Evolutionary conservation across 2,329 filamentous ascomycete species (phyloP), one percentile per base, ranked within the genome.

Genomic region (Diplodia mutila): DNA sequence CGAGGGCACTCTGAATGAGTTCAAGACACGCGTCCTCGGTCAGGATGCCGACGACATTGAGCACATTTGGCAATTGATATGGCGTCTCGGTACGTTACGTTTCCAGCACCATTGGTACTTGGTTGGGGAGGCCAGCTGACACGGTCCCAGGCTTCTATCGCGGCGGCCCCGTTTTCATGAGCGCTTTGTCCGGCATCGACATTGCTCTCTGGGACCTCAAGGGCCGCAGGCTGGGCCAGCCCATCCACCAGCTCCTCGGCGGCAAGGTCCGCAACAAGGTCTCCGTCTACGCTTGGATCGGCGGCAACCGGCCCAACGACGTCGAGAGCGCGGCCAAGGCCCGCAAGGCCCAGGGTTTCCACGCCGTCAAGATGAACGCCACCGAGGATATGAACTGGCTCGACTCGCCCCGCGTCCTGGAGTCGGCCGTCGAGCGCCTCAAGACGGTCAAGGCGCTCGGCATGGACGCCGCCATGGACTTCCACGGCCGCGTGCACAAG

Each of bases 131-230:
- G 46, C n/a, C 23, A 52, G 39, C 42, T 61, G 34, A 61, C 46
- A 14, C 9, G 7, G 29, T 29, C 6, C 75, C 75, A 51, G 87
- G 87, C 0, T 94, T 94, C 77, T 94, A 94, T 77, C 84, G 91
- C 32, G 91, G 91, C 2, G 91, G 91, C 0, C 90, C 91, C 0
- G 91, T 94, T 11, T 89, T 94, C 71, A 93, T 94, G 90, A 91
- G 88, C 71, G 91, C 91, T 0, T 79, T 94, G 18, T 87, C 90
- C 0, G 91, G 91, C 2, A 87, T 94, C 63, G 91, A 94, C 73
- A 94, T 94, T 75, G 91, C 91, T 0, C 80, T 93, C 0, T 94
- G 91, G 91, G 91, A 93, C 78, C 80, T 93, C 23, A 93, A 93
- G 81, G 85, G 86, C 18, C 81, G 87, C 55, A 85, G 83, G 69